A percentile compares a stretch with the other conserved stretches of the same genome.
These are phyloP conservation scores for Xylaria sp. DNA, from an alignment of 2,329 filamentous ascomycete genomes.

Conservation along the genomic window DNA sequence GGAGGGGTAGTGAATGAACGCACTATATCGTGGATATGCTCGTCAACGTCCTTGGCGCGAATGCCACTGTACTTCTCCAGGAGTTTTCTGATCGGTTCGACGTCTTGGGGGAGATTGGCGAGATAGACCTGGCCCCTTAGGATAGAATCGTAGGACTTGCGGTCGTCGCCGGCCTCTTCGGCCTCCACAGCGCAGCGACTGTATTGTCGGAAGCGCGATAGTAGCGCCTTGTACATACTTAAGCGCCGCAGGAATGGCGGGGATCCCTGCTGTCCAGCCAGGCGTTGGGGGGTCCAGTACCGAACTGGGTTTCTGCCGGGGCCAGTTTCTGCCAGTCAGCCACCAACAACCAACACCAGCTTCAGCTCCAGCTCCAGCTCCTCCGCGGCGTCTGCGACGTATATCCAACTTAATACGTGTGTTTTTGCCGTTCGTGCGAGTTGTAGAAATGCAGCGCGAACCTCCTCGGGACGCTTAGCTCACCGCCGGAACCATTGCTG, in stretches of 20 bases:
- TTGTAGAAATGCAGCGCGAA: not conserved
- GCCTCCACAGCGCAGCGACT: slow-evolving; percentile 12
- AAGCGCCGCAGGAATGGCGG: not conserved
- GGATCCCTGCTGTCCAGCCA: not conserved
- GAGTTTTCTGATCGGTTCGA: slow-evolving; percentile 30
- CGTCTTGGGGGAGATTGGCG: slow-evolving; percentile 33
- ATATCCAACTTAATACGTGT: not conserved
- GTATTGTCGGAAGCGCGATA: slow-evolving; percentile 16
- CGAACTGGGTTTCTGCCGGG: not conserved
- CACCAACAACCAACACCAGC: not conserved
- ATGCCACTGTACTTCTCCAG: slow-evolving; percentile 37
- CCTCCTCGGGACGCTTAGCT: not conserved
- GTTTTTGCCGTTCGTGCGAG: not conserved
- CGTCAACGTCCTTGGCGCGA: slow-evolving; percentile 31
- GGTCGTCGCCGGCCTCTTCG: slow-evolving; percentile 3
- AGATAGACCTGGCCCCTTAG: slow-evolving; percentile 29
- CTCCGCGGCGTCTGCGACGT: not conserved
- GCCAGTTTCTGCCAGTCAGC: not conserved
- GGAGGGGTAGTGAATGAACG: not conserved
- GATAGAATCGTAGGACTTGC: slow-evolving; percentile 17
- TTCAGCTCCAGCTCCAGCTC: not conserved
- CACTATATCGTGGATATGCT: slow-evolving; percentile 35
- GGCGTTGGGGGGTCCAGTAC: not conserved
- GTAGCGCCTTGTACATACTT: slow-evolving; percentile 15
- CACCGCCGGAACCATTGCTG: not conserved